phyloP scores from a whole-genome alignment of 2,329 filamentous ascomycete species.

The Scedosporium minutisporum region DNA sequence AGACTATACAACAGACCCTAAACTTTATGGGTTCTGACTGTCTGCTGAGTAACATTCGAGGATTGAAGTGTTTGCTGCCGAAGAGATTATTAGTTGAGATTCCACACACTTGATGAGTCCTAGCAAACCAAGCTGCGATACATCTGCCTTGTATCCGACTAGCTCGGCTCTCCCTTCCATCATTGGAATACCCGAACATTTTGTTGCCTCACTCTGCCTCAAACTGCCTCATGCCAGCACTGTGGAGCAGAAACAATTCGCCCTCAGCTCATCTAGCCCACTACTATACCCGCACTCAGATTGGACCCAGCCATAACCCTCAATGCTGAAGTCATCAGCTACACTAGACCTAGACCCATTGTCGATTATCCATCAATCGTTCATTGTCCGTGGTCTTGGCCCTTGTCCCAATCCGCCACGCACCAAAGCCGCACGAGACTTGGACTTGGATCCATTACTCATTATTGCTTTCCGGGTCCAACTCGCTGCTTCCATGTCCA shows the following conservation, averaged over 20 bases:
- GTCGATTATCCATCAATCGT: too few species aligned
- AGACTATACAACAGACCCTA: too few species aligned
- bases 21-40: too few species aligned
- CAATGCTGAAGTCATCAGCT: neutral
- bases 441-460: neutral
- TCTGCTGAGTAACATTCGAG: too few species aligned
- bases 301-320: neutral
- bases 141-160: neutral
- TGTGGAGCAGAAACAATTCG: neutral
- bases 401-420: neutral
- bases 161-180: neutral
- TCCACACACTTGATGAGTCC: too few species aligned
- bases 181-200: neutral
- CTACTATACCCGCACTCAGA: neutral
- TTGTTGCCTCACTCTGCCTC: neutral
- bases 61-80: too few species aligned
- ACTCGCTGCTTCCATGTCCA: neutral
- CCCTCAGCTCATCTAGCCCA: neutral
- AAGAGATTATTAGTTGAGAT: too few species aligned
- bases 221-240: neutral
- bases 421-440: neutral
- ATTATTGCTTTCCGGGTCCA: neutral
- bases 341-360: too few species aligned
- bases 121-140: neutral
- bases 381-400: too few species aligned